These are phyloP conservation scores for Neurospora hispaniola DNA, from an alignment of 495 filamentous ascomycete genomes.

Conservation along the genomic window DNA sequence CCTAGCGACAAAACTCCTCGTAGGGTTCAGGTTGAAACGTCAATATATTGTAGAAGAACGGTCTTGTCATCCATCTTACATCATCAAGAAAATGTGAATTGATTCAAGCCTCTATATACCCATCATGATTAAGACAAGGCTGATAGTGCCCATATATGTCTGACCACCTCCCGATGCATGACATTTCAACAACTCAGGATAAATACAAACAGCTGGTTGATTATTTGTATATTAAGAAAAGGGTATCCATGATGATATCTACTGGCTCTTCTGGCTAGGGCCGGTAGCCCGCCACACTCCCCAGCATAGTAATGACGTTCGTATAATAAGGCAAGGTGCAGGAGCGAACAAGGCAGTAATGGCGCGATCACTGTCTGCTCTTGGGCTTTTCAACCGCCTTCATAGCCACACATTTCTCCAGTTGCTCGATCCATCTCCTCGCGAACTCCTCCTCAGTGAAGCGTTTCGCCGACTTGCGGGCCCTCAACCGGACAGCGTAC, in stretches of 20 bases:
- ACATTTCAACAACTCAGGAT: not conserved
- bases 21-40: not conserved
- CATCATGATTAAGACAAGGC: not conserved
- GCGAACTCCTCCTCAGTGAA: slow-evolving; percentile 86
- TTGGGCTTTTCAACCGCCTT: slow-evolving; percentile 2
- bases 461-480: slow-evolving; percentile 60
- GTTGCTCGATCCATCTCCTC: slow-evolving; percentile 56
- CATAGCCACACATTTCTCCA: slow-evolving; percentile 55
- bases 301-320: not conserved
- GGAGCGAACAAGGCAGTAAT: not conserved
- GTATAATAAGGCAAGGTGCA: not conserved
- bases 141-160: not conserved
- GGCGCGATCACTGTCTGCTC: not conserved
- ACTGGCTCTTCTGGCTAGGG: not conserved
- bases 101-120: not conserved
- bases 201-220: not conserved
- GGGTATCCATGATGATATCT: not conserved
- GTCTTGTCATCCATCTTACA: not conserved
- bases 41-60: not conserved
- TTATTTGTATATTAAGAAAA: not conserved
- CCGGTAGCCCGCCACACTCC: not conserved
- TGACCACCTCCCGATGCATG: not conserved
- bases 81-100: not conserved
- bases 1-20: not conserved
- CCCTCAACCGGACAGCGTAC: slow-evolving; percentile 61